A percentile compares a stretch with the other conserved stretches of the same genome.
Conservation (phyloP, 2,329 filamentous ascomycete genomes). For the Penicillium sp. region DNA sequence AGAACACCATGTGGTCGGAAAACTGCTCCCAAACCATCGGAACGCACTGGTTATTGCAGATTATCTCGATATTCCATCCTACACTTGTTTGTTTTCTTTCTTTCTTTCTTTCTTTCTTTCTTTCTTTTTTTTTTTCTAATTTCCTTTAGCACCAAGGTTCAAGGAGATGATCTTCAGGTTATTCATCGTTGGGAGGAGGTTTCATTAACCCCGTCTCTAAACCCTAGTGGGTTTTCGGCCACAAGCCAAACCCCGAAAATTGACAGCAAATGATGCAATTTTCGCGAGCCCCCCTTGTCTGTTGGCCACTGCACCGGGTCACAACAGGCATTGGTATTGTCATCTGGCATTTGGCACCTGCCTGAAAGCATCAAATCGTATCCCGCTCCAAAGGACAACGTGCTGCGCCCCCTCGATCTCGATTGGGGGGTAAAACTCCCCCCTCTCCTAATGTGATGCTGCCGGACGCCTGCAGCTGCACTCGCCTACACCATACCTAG, state of each 20-base stretch:
- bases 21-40: slow-evolving; percentile 2
- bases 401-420: background rate
- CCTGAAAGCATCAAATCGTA: slow-evolving; percentile 4
- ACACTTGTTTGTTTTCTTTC: background rate
- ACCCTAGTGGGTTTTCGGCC: background rate
- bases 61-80: background rate
- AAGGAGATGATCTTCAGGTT: background rate
- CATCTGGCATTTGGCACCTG: background rate
- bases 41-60: slow-evolving; percentile 13
- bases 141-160: background rate
- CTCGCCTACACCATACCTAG: background rate
- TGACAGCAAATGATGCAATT: background rate
- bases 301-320: background rate
- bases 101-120: background rate
- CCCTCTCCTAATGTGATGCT: background rate
- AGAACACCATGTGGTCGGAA: slow-evolving; percentile 9
- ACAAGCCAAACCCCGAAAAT: slow-evolving; percentile 3
- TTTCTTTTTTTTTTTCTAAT: background rate
- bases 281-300: background rate
- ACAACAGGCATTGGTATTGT: background rate
- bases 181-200: background rate
- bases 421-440: background rate
- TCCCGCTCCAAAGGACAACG: background rate
- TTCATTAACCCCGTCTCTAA: background rate
- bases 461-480: slow-evolving; percentile 4